phyloP scores from a whole-genome alignment of 2,329 filamentous ascomycete species.

The Ploettnerulaceae sp. region DNA sequence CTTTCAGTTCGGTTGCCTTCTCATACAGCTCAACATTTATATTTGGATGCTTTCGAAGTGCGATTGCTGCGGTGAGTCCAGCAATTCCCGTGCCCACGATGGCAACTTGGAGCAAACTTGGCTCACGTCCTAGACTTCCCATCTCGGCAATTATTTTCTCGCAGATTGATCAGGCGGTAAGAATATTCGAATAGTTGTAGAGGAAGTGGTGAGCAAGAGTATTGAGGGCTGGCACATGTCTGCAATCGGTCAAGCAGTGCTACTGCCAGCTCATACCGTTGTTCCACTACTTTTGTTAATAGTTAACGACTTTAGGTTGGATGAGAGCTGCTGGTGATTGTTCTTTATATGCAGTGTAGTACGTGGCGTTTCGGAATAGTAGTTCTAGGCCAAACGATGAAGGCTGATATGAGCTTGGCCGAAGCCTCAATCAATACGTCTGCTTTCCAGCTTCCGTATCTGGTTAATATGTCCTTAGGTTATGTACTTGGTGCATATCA shows the following conservation, averaged over 20 bases:
- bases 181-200: background rate
- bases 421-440: background rate
- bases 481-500: background rate
- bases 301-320: background rate
- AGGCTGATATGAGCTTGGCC: slow-evolving; percentile 2
- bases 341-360: no score
- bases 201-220: background rate
- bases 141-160: slow-evolving; percentile 1
- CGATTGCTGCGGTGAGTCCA: slow-evolving; percentile 37
- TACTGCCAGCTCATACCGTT: slow-evolving; percentile 2
- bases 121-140: slow-evolving; percentile 10
- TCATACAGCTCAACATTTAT: slow-evolving; percentile 37
- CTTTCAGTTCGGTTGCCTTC: slow-evolving; percentile 33
- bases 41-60: slow-evolving; percentile 29
- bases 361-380: background rate
- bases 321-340: no score
- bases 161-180: background rate
- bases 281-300: background rate
- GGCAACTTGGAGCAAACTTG: slow-evolving; percentile 20
- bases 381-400: background rate
- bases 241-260: slow-evolving; percentile 1
- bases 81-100: slow-evolving; percentile 38
- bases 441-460: background rate
- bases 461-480: background rate
- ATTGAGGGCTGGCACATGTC: background rate